Percentiles rank a stretch among this genome's conserved stretches.
phyloP scores from a whole-genome alignment of 805 yeast species.

The Spencermartinsiella europaea region DNA sequence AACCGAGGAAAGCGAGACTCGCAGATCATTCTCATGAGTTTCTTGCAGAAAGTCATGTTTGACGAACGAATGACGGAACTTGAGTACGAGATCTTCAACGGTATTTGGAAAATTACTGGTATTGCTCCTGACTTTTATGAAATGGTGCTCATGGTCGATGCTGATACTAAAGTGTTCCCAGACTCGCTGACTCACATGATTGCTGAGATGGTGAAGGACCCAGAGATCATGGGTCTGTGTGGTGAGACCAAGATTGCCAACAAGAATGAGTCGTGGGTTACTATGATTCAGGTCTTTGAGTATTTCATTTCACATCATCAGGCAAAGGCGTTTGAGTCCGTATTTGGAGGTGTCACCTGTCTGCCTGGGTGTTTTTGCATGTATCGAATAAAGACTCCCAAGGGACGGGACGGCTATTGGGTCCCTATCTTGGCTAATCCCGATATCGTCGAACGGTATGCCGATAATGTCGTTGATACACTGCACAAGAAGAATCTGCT shows the following conservation, averaged over 20 bases:
- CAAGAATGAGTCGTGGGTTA: slow-evolving; percentile 79
- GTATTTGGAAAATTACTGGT: slow-evolving; percentile 80
- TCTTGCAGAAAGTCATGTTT: slow-evolving; percentile 78
- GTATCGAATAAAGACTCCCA: slow-evolving; percentile 76
- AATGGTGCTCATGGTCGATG: slow-evolving; percentile 85
- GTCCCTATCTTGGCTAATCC: slow-evolving; percentile 91
- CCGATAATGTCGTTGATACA: slow-evolving; percentile 79
- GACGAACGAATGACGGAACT: slow-evolving; percentile 93
- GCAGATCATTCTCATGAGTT: slow-evolving; percentile 85
- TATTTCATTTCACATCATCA: slow-evolving; percentile 92
- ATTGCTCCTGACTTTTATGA: slow-evolving; percentile 80
- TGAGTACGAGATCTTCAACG: slow-evolving; percentile 69
- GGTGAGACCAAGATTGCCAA: slow-evolving; percentile 92
- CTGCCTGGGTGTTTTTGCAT: slow-evolving; percentile 93
- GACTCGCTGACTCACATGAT: slow-evolving; percentile 86
- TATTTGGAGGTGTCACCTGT: slow-evolving; percentile 91
- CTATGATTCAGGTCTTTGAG: slow-evolving; percentile 90
- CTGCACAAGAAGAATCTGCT: slow-evolving; percentile 82
- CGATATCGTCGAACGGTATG: slow-evolving; percentile 85
- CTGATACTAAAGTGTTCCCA: slow-evolving; percentile 84
- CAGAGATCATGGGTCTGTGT: slow-evolving; percentile 84
- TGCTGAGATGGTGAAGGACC: slow-evolving; percentile 84
- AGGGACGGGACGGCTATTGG: slow-evolving; percentile 76
- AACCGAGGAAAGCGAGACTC: slow-evolving; percentile 96
- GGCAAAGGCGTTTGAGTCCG: slow-evolving; percentile 91